Evolutionary conservation across 1,284 basidiomycete genomes (phyloP), one percentile per base, ranked within the genome.

Genomic region (Mixia osmundae): DNA sequence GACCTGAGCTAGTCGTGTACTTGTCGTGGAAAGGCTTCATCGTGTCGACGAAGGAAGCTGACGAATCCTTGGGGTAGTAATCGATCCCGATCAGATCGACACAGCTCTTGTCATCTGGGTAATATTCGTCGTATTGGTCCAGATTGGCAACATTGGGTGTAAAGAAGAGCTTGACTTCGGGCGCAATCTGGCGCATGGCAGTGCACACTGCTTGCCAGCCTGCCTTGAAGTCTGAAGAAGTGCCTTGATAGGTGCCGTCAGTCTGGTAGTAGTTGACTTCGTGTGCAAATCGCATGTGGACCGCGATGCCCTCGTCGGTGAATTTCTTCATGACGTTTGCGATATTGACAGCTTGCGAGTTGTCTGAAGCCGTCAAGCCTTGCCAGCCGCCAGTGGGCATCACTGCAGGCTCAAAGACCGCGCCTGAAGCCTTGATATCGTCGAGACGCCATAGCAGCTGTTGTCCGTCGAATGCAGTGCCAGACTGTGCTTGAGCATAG

Each of bases 21-120:
- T 48, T 48, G 43, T 57, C 56, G 42, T 57, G 56, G 47, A 57
- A 55, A 7, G 42, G 35, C 36, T 57, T 50, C 47, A 57, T 51
- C 10, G 44, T 44, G 32, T 45, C 36, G 19, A 52, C 49, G 34
- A 53, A 51, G 4, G 42, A 34, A 1, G 49, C 48, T 9, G 44
- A 36, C 11, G 39, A 33, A 15, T 34, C 38, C 28, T 34, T 46
- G 20, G 43, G 43, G 31, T 47, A 44, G 36, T 43, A 42, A 29
- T 42, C 53, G 36, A 57, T 47, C n/a, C 56, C 56, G 35, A 53
- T 49, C 9, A 53, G 26, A 38, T 52, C 43, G 38, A 51, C 50
- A 2, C 47, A 54, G 8, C 43, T 49, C 38, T 43, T 44, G 40
- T 50, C 44, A 27, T 49, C 46, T n/a, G 51, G 51, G 39, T 41